Conservation (phyloP, 2,329 filamentous ascomycete genomes). For the Ophiostoma ips region DNA sequence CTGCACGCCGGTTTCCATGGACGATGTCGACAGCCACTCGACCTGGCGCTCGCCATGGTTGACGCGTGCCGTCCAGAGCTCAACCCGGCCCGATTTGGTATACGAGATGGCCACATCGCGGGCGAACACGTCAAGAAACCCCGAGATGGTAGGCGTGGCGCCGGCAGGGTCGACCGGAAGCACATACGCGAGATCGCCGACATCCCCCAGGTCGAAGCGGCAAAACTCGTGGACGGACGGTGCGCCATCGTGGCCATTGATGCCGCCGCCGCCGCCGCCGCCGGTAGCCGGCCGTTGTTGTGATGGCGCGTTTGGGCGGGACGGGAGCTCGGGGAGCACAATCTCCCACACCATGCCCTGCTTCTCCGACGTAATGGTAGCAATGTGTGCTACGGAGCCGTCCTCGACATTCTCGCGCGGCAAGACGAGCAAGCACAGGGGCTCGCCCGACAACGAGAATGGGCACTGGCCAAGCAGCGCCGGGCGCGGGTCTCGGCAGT, state of each 20-base stretch:
- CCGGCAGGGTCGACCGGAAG: conserved; percentile 81
- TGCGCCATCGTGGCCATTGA: conserved; percentile 20
- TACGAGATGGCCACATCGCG: conserved; percentile 79
- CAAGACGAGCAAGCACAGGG: conserved; percentile 65
- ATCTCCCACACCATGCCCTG: conserved; percentile 74
- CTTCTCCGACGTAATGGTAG: conserved; percentile 68
- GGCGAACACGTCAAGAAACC: conserved; percentile 75
- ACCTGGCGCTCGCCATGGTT: conserved; percentile 44
- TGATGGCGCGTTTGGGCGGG: conserved; percentile 2
- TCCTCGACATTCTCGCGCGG: conserved; percentile 46
- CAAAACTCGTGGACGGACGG: conserved; percentile 51
- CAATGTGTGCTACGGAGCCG: conserved; percentile 52
- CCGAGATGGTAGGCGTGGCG: conserved; percentile 53
- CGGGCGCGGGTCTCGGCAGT: conserved; percentile 50
- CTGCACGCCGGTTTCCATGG: conserved; percentile 61
- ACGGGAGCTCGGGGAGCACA: conserved; percentile 36
- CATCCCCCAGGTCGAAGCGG: conserved; percentile 50
- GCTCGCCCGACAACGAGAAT: conserved; percentile 53
- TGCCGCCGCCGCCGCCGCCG: conserved; percentile 6
- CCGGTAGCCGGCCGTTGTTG: neutral
- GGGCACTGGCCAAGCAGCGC: conserved; percentile 40
- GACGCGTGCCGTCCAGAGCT: conserved; percentile 75
- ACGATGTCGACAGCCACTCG: conserved; percentile 72
- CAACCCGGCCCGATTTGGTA: conserved; percentile 56
- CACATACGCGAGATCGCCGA: conserved; percentile 49